Evolutionary conservation across 2,329 filamentous ascomycete species (phyloP).

Genomic region (Elsinoe arachidis): DNA sequence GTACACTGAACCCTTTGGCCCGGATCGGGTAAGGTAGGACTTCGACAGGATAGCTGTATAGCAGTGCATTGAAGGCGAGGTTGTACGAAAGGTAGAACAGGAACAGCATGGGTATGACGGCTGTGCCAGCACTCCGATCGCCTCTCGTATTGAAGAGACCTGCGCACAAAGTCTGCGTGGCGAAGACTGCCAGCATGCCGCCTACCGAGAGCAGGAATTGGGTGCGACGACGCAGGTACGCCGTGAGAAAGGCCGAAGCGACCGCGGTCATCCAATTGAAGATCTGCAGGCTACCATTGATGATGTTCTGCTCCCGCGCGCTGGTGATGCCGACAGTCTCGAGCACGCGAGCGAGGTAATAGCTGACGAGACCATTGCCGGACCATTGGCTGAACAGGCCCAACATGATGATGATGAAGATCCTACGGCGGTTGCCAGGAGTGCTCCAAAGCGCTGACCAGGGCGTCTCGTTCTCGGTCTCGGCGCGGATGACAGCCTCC

Average conservation of each 20-base stretch:
- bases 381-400: constrained; percentile 50
- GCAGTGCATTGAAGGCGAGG: constrained; percentile 27
- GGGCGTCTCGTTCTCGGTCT: constrained; percentile 36
- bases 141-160: constrained; percentile 42
- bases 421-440: constrained; percentile 44
- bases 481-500: constrained; percentile 52
- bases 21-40: constrained; percentile 22
- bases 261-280: constrained; percentile 49
- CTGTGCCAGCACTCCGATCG: constrained; percentile 24
- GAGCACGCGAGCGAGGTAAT: constrained; percentile 25
- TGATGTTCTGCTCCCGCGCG: constrained; percentile 26
- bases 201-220: constrained; percentile 26
- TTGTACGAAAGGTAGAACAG: constrained; percentile 32
- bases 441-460: constrained; percentile 53
- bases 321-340: constrained; percentile 24
- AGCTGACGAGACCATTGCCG: constrained; percentile 41
- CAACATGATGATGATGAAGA: constrained; percentile 41
- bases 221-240: constrained; percentile 24
- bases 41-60: constrained; percentile 23
- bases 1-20: constrained; percentile 11
- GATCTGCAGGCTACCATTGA: constrained; percentile 49
- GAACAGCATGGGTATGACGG: constrained; percentile 33
- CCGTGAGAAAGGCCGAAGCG: constrained; percentile 33
- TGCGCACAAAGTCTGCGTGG: constrained; percentile 31
- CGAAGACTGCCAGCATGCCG: constrained; percentile 31